Evolutionary conservation across 805 yeast species (phyloP), one percentile per base, ranked within the genome.

Genomic region (Candida tallmaniae): DNA sequence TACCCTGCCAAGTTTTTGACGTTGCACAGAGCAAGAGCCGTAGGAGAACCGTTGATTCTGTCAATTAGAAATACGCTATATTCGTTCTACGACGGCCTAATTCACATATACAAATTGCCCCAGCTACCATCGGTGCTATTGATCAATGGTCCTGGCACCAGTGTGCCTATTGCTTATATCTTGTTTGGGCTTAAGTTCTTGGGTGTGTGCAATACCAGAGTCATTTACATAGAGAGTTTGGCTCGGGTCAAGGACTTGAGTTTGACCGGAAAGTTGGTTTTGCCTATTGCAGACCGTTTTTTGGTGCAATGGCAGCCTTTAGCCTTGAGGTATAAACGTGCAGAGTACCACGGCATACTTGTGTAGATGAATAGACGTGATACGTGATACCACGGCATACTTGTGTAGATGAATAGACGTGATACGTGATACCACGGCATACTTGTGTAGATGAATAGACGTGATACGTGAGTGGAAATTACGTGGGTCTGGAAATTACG

Each of bases 251-350:
- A 69, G 35, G 60, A 65, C 2, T 66, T 93, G 34, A 87, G 96
- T 50, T 59, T 88, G 21, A 78, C 89, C 12, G 98, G 97, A 0
- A 52, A 59, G 31, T 54, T 93, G 13, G 52, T 90, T 10, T 65
- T 83, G 41, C 87, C 87, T 3, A 62, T 93, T 4, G 68, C 80
- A 4, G 83, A 87, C 52, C 65, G 89, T 15, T 83, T 93, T 40
- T 50, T 93, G 1, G 97, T 93, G 6, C 98, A 93, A 55, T 93
- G 98, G 98, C 75, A 74, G 18, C 65, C 68, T 18, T 62, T 93
- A 36, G 66, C 70, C 6, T 41, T 50, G 14, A 50, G 55, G 35
- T 79, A 78, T 48, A 65, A 66, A 13, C 58, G 85, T 36, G 75
- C 86, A 1, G 95, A 85, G 48, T 87, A 76, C 52, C 68, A 76